Base-by-base conservation (phyloP, 768 basidiomycete species). In the Boletus rubescentipes region DNA sequence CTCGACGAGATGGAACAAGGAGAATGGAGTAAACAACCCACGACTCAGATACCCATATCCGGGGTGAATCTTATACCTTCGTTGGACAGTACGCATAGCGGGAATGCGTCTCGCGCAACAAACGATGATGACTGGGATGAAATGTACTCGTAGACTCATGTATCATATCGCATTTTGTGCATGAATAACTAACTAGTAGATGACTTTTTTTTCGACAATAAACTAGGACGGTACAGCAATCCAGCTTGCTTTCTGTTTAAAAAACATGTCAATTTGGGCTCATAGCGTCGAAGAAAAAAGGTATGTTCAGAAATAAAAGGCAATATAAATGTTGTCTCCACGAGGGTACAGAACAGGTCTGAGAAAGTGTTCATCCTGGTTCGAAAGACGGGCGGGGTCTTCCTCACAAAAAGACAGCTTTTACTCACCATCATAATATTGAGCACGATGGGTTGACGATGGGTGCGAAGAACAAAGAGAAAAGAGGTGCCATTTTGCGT, bases 71-170 rank as follows among this genome's bases (percentile, higher is more conserved):
- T 63, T 12, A 51, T 51, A 11, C 41, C 66, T 15, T 58, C 58
- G 10, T 46, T 51, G 32, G 60, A 54, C 21, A 51, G 55, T 37
- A 21, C 39, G 26, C 21, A 40, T 53, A 53, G 47, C 34, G 46
- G 49, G 38, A 44, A 61, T 26, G 55, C 39, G 0, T 52, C 60
- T 41, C 56, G 61, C n/a, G 57, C 60, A 38, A 74, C 69, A 12
- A 77, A 78, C 31, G 78, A 80, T 23, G 79, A 82, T 46, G 84
- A 80, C 20, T 81, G 77, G 78, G 85, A 86, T 42, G 83, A 87
- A 46, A 82, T 87, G 78, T 88, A 88, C 67, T 67, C 77, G 42
- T 79, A 65, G 42, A 53, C 26, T 26, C 26, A 26, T 6, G 26
- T 26, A 26, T 26, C 26, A 6, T 26, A 26, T 26, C 26, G 26